Conservation (phyloP, 176 grass and related monocot genomes). For the Thalia dealbata region DNA sequence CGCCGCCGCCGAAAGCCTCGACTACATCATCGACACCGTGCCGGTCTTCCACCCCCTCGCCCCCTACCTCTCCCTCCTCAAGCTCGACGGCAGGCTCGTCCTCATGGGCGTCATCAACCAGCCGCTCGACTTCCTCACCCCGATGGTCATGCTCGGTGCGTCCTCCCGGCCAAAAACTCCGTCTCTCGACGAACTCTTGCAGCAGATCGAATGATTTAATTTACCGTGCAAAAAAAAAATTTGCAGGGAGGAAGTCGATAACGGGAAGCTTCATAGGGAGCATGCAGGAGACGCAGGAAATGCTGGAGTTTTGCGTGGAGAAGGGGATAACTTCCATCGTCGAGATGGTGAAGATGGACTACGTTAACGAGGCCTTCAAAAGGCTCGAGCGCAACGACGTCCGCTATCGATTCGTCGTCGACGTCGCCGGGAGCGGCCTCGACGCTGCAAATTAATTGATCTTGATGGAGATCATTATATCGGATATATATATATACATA, state of each 20-base stretch:
- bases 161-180: too few relatives aligned
- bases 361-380: conserved; percentile 73
- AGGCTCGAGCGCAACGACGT: conserved; percentile 85
- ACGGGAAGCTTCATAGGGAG: conserved; percentile 89
- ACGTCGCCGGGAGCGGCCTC: conserved; percentile 78
- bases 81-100: conserved; percentile 62
- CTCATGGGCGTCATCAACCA: conserved; percentile 78
- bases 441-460: not conserved
- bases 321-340: conserved; percentile 75
- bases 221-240: too few relatives aligned
- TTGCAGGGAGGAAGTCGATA: conserved; percentile 56
- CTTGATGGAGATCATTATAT: not conserved
- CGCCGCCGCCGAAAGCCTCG: conserved; percentile 42
- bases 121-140: conserved; percentile 71
- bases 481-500: not conserved
- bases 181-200: too few relatives aligned
- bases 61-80: conserved; percentile 74
- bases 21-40: conserved; percentile 97
- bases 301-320: conserved; percentile 60
- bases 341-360: conserved; percentile 95
- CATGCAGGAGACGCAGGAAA: conserved; percentile 60
- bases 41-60: conserved; percentile 72
- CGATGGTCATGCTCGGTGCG: conserved; percentile 70
- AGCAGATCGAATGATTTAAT: too few relatives aligned
- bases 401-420: conserved; percentile 88